A percentile compares a stretch with the other conserved stretches of the same genome.
Evolutionary conservation across 768 basidiomycete species (phyloP).

Genomic region (Phaeolepiota aurea): DNA sequence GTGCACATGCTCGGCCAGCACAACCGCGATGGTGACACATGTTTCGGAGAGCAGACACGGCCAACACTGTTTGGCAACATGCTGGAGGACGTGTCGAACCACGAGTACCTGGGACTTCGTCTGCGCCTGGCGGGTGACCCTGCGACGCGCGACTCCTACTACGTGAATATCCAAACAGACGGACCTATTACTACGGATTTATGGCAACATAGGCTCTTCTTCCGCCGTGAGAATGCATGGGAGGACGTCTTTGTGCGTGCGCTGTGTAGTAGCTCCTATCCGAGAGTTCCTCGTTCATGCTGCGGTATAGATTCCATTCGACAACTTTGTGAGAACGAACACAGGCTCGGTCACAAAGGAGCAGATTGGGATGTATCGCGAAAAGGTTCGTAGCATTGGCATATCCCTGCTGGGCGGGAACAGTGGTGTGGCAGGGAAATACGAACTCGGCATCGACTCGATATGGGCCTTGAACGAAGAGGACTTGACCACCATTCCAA

Average conservation of each 20-base stretch:
- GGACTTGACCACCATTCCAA: conserved; percentile 31
- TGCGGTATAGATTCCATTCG: conserved; percentile 64
- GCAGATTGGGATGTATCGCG: conserved; percentile 69
- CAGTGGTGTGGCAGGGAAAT: conserved; percentile 62
- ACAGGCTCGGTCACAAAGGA: conserved; percentile 59
- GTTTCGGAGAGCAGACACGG: conserved; percentile 38
- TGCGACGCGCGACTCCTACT: conserved; percentile 76
- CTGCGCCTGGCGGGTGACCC: conserved; percentile 73
- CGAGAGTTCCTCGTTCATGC: conserved; percentile 7
- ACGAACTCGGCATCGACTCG: conserved; percentile 77
- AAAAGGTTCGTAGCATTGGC: conserved; percentile 73
- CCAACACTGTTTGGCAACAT: conserved; percentile 85
- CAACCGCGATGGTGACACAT: conserved; percentile 67
- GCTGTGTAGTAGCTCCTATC: conserved; percentile 5
- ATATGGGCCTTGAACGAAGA: conserved; percentile 79
- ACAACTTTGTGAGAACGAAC: conserved; percentile 67
- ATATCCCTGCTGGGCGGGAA: conserved; percentile 86
- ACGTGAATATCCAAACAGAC: conserved; percentile 89
- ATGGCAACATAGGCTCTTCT: conserved; percentile 93
- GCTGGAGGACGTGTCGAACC: conserved; percentile 75
- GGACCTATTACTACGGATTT: conserved; percentile 74
- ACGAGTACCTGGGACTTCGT: conserved; percentile 75
- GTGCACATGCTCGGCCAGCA: conserved; percentile 54
- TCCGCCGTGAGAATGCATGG: conserved; percentile 65
- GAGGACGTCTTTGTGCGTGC: conserved; percentile 70